Percentiles rank a stretch among this genome's conserved stretches.
Conservation (phyloP, 2,329 filamentous ascomycete species). For the Trichoderma hamatum region DNA sequence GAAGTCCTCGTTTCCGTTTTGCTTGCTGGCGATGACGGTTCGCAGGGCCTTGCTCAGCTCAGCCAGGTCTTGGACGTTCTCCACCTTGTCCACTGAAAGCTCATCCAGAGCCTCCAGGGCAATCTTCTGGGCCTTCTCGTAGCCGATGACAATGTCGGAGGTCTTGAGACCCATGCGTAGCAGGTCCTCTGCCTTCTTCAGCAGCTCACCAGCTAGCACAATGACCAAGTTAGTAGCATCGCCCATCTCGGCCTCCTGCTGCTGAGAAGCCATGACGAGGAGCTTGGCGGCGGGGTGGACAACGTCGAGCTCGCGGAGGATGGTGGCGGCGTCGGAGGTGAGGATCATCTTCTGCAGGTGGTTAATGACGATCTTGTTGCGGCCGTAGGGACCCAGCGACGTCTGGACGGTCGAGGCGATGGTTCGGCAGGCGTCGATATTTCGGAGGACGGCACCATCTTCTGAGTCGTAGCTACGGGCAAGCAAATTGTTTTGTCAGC, state of each 20-base stretch:
- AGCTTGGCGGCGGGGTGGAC: conserved; percentile 98
- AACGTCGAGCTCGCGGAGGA: conserved; percentile 95
- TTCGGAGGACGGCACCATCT: conserved; percentile 97
- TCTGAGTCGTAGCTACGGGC: conserved; percentile 91
- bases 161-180: conserved; percentile 96
- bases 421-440: conserved; percentile 96
- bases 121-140: conserved; percentile 91
- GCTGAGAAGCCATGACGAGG: conserved; percentile 97
- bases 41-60: conserved; percentile 94
- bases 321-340: conserved; percentile 96
- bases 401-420: conserved; percentile 97
- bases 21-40: conserved; percentile 95
- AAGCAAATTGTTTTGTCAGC: conserved; percentile 38
- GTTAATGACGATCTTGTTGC: conserved; percentile 99
- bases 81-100: conserved; percentile 86
- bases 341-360: conserved; percentile 99
- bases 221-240: conserved; percentile 98
- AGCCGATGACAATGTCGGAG: conserved; percentile 94
- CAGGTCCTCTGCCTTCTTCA: conserved; percentile 96
- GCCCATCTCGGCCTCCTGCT: conserved; percentile 98
- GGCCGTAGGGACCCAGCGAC: conserved; percentile 92
- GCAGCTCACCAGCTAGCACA: conserved; percentile 87
- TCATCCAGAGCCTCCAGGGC: conserved; percentile 85
- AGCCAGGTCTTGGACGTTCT: conserved; percentile 75
- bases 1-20: conserved; percentile 89